phyloP scores from a whole-genome alignment of 2,329 filamentous ascomycete species.

The Claviceps purpurea region DNA sequence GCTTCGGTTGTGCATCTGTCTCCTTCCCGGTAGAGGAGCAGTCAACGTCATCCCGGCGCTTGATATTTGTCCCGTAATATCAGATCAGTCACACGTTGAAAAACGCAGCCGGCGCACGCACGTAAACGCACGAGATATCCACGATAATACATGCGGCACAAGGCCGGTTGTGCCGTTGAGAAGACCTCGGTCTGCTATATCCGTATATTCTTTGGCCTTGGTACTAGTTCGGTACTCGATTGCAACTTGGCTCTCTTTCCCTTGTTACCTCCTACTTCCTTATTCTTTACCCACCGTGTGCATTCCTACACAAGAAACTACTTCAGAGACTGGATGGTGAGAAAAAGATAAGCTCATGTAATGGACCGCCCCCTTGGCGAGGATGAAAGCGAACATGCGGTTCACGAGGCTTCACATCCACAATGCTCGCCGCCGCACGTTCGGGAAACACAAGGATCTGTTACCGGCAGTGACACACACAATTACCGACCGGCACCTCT shows the following conservation, averaged over 20 bases:
- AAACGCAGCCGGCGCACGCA: not conserved
- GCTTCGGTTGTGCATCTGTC: not conserved
- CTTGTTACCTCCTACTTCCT: not conserved
- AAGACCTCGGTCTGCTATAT: slow-evolving; percentile 19
- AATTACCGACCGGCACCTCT: slow-evolving; percentile 37
- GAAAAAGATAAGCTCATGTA: slow-evolving; percentile 32
- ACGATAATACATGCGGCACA: slow-evolving; percentile 11
- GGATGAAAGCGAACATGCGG: slow-evolving; percentile 61
- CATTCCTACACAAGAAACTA: not conserved
- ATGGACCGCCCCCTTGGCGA: slow-evolving; percentile 70
- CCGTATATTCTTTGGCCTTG: no score
- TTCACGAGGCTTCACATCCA: slow-evolving; percentile 45
- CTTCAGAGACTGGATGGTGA: slow-evolving; percentile 23
- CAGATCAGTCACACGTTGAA: not conserved
- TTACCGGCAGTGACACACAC: slow-evolving; percentile 21
- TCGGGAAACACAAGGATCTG: slow-evolving; percentile 30
- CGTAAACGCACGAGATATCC: slow-evolving; percentile 21
- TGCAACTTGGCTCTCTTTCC: not conserved
- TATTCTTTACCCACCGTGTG: not conserved
- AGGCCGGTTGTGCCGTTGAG: slow-evolving; percentile 40
- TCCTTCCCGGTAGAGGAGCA: not conserved
- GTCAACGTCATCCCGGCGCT: not conserved
- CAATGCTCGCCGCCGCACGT: slow-evolving; percentile 39
- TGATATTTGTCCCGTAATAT: not conserved
- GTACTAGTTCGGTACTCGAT: no score